Conservation (phyloP, 106 monocot species). For the Xerophyta viscosa region DNA sequence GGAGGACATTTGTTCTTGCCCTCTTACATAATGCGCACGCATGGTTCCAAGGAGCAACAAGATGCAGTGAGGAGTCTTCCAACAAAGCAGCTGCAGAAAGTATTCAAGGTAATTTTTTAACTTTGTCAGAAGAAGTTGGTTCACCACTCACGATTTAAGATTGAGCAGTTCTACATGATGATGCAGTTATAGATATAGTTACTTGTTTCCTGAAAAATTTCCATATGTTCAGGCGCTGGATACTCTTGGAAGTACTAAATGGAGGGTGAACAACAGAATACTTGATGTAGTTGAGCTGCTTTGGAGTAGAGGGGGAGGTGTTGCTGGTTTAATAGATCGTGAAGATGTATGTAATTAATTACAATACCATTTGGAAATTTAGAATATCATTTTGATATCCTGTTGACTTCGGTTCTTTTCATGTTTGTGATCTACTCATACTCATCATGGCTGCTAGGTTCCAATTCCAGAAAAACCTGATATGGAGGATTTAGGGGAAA, state of each 20-base stretch:
- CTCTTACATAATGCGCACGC: slow-evolving; percentile 88
- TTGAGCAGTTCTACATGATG: background rate
- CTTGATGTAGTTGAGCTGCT: slow-evolving; percentile 61
- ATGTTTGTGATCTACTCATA: too few species aligned
- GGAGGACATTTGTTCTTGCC: slow-evolving; percentile 82
- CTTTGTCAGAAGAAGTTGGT: too few species aligned
- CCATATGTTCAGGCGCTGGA: slow-evolving; percentile 72
- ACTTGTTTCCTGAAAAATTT: too few species aligned
- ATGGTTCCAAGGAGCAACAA: slow-evolving; percentile 75
- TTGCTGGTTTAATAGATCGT: slow-evolving; percentile 67
- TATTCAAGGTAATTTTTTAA: slow-evolving; percentile 72
- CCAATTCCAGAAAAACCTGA: slow-evolving; percentile 52
- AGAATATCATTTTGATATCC: too few species aligned
- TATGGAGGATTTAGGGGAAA: slow-evolving; percentile 46
- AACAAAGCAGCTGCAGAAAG: slow-evolving; percentile 63
- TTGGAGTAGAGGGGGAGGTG: slow-evolving; percentile 68
- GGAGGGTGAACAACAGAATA: slow-evolving; percentile 82
- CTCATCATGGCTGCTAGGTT: slow-evolving; percentile 36
- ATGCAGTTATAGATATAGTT: background rate
- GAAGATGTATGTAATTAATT: slow-evolving; percentile 57
- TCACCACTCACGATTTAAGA: too few species aligned
- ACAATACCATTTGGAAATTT: too few species aligned
- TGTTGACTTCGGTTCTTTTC: too few species aligned
- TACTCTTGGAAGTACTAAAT: slow-evolving; percentile 82
- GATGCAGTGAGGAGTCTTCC: slow-evolving; percentile 60